A percentile compares a stretch with the other conserved stretches of the same genome.
phyloP scores from a whole-genome alignment of 345 rosid species.

The Gossypium thurberi region DNA sequence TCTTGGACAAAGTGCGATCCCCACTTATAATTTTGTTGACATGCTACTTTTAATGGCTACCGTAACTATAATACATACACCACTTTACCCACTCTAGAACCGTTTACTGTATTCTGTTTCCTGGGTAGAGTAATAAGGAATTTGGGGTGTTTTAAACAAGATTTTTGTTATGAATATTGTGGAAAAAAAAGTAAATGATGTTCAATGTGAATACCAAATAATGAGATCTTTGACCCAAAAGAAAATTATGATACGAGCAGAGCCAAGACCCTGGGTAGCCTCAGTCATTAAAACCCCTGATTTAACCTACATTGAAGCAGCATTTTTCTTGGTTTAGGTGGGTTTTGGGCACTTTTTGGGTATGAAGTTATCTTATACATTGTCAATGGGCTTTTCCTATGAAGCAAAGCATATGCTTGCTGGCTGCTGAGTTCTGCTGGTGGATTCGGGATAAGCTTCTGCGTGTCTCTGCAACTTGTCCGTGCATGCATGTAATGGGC shows the following conservation, averaged over 20 bases:
- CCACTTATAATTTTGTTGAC: conserved; percentile 19
- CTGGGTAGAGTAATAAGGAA: background rate
- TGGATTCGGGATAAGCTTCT: conserved; percentile 20
- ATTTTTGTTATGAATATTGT: too few species aligned
- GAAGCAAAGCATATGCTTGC: background rate
- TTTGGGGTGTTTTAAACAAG: too few species aligned
- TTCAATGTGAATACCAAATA: too few species aligned
- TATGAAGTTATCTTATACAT: background rate
- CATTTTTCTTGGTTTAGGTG: background rate
- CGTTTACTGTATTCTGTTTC: background rate
- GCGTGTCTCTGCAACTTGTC: conserved; percentile 22
- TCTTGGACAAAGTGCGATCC: conserved; percentile 59
- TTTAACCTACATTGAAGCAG: background rate
- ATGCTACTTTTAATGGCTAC: conserved; percentile 13
- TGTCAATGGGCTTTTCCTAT: background rate
- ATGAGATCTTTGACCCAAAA: too few species aligned
- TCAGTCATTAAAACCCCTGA: background rate
- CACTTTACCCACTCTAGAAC: conserved; percentile 9
- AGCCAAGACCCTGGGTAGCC: background rate
- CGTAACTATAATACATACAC: conserved; percentile 9
- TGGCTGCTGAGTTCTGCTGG: conserved; percentile 4
- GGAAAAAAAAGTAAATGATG: too few species aligned
- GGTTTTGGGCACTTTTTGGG: background rate
- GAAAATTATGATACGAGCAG: too few species aligned
- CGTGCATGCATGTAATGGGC: conserved; percentile 33